Base-by-base conservation (phyloP, 1,139 yeast genomes). In the Suhomyces panamericanus region DNA sequence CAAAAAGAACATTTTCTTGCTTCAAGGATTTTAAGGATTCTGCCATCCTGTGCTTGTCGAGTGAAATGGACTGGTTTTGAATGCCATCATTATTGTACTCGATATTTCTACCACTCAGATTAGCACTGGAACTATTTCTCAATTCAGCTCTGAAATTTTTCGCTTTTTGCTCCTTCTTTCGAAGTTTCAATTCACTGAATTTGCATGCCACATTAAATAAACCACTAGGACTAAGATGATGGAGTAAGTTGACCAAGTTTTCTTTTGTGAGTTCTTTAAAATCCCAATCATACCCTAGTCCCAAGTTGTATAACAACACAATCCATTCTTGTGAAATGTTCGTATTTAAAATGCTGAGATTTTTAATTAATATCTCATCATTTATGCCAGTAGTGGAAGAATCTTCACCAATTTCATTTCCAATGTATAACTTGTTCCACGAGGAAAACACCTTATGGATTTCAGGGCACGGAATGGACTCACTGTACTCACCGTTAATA, bases 401-500 rank as follows among this genome's bases (percentile, higher is more conserved):
- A 4, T 5, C 10, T 3, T 20, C 33, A 12, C 13, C 13, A 6
- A 35, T 38, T 29, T 60, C 64, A 39, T 57, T 54, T 2, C 77
- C 75, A 28, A 74, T 58, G 43, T 70, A 69, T 0, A 73, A 42
- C 46, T 73, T 73, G 50, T 71, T 67, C 77, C 77, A 74, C 5
- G 52, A 52, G 12, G 59, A 56, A 2, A 67, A 46, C 14, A 55
- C 54, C 43, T 64, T 64, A 34, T 55, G 52, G 6, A 73, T 53
- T 14, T 66, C 67, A 1, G 77, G 70, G 44, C 76, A 70, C 1
- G 78, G 78, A 9, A 73, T 70, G 11, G 74, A 69, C 49, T 74
- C 79, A 38, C 73, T 64, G 47, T 70, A 70, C 38, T 72, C 75
- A 4, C 78, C 78, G 50, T 74, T 68, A 8, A 74, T 49, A 49